A percentile compares a stretch with the other conserved stretches of the same genome.
Evolutionary conservation across 805 yeast species (phyloP).

Genomic region (Ogataea minuta): DNA sequence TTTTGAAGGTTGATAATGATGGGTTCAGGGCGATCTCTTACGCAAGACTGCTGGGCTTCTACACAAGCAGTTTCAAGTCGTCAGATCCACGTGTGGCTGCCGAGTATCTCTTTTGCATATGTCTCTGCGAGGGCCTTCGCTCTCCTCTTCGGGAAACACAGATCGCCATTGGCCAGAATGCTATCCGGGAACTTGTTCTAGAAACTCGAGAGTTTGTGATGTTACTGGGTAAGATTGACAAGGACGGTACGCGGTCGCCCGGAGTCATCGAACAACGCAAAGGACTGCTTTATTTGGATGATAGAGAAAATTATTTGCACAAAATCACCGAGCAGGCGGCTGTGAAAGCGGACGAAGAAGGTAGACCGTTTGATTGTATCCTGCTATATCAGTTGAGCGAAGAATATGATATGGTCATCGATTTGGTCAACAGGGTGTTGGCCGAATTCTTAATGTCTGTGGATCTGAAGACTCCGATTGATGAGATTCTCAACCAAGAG

Average conservation of each 20-base stretch:
- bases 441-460: constrained; percentile 75
- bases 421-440: constrained; percentile 68
- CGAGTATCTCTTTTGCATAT: constrained; percentile 78
- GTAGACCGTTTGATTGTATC: constrained; percentile 81
- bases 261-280: constrained; percentile 84
- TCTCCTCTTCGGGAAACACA: constrained; percentile 38
- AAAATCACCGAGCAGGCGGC: constrained; percentile 85
- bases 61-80: constrained; percentile 76
- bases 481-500: constrained; percentile 21
- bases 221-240: constrained; percentile 78
- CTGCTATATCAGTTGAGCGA: constrained; percentile 83
- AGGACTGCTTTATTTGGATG: constrained; percentile 54
- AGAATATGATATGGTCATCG: constrained; percentile 78
- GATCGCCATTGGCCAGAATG: constrained; percentile 63
- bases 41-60: constrained; percentile 71
- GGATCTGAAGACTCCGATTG: constrained; percentile 39
- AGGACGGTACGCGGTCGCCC: constrained; percentile 72
- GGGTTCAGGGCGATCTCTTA: constrained; percentile 40
- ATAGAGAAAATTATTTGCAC: constrained; percentile 58
- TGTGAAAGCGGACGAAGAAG: constrained; percentile 84
- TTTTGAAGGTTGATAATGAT: constrained; percentile 35
- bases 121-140: constrained; percentile 44
- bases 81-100: constrained; percentile 89
- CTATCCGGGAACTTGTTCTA: constrained; percentile 78
- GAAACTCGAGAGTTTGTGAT: constrained; percentile 82